These are phyloP conservation scores for Ophiorrhiza pumila DNA, from an alignment of 257 asterid species.

Conservation along the genomic window DNA sequence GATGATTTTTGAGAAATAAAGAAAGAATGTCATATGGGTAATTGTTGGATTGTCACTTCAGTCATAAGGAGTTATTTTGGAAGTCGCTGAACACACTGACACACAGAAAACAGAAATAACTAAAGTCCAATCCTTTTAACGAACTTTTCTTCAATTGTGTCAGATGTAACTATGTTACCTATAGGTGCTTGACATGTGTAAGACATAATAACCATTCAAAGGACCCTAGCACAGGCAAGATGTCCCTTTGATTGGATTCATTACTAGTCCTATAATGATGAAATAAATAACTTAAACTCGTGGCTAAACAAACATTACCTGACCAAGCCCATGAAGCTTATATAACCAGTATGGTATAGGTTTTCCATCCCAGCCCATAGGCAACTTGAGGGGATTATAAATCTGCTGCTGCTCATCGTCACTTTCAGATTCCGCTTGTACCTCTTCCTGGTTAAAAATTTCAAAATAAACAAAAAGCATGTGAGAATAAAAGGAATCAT, in stretches of 20 bases:
- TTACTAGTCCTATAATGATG: background rate
- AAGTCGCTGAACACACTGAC: too few species aligned
- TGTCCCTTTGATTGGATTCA: background rate
- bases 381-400: conserved; percentile 93
- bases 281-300: background rate
- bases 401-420: conserved; percentile 98
- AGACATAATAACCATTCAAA: background rate
- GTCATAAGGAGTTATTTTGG: background rate
- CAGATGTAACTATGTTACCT: background rate
- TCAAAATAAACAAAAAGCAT: background rate
- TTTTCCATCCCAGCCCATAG: conserved; percentile 99
- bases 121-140: too few species aligned
- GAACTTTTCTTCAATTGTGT: too few species aligned
- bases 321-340: conserved; percentile 99
- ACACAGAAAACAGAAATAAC: too few species aligned
- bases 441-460: conserved; percentile 63
- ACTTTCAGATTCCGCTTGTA: conserved; percentile 89
- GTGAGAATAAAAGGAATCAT: background rate
- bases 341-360: conserved; percentile 99
- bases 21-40: too few species aligned
- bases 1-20: background rate
- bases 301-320: conserved; percentile 42
- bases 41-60: too few species aligned
- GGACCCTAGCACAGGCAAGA: background rate
- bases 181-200: background rate